These are phyloP conservation scores for Ogataea polymorpha DNA, from an alignment of 805 yeast species.

Conservation along the genomic window DNA sequence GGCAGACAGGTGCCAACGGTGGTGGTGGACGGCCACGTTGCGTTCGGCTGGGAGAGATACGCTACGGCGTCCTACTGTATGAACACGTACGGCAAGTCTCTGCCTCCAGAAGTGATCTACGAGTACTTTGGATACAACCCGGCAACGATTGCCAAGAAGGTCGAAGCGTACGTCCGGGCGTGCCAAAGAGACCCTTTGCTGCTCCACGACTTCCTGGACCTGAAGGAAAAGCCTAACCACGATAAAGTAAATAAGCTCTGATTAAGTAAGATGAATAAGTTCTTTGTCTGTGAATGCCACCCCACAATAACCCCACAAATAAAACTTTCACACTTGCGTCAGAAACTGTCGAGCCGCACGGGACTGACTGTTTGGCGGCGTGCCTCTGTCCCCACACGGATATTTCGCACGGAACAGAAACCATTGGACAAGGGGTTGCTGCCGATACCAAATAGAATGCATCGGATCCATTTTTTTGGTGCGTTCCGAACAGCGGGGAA, in stretches of 20 bases:
- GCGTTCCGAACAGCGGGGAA: slow-evolving; percentile 14
- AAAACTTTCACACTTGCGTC: slow-evolving; percentile 1
- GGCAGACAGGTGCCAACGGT: slow-evolving; percentile 73
- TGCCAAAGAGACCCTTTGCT: slow-evolving; percentile 24
- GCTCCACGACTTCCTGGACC: slow-evolving; percentile 32
- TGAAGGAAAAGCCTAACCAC: slow-evolving; percentile 29
- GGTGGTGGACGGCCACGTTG: slow-evolving; percentile 89
- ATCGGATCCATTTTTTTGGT: slow-evolving; percentile 3
- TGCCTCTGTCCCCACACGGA: slow-evolving; percentile 6
- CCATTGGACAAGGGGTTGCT: slow-evolving; percentile 5
- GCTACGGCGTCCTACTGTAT: slow-evolving; percentile 96
- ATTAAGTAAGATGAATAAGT: slow-evolving; percentile 7
- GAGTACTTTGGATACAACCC: slow-evolving; percentile 86
- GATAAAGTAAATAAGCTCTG: slow-evolving; percentile 20
- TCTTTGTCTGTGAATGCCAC: slow-evolving; percentile 13
- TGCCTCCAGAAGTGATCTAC: slow-evolving; percentile 81
- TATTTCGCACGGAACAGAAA: slow-evolving; percentile 9
- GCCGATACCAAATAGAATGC: slow-evolving; percentile 9
- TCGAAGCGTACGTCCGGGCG: slow-evolving; percentile 28
- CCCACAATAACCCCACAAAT: slow-evolving; percentile 6
- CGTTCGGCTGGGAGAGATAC: slow-evolving; percentile 91
- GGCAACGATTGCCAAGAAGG: slow-evolving; percentile 70
- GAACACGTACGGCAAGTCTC: slow-evolving; percentile 95
- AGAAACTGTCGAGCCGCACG: slow-evolving; percentile 7
- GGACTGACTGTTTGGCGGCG: neutral